Conservation (phyloP, 2,329 filamentous ascomycete genomes). For the Neospermospora avenae region DNA sequence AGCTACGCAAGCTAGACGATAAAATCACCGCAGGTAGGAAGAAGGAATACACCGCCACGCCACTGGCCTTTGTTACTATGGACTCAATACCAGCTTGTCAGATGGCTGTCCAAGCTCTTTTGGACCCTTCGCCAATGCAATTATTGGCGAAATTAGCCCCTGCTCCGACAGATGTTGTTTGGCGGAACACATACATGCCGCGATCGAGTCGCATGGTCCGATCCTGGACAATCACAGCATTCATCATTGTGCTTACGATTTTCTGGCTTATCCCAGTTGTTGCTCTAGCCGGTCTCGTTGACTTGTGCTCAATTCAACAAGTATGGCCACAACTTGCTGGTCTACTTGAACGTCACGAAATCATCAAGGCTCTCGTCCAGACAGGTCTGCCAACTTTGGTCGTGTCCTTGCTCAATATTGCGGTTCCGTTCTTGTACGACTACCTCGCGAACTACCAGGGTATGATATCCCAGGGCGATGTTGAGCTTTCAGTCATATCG, state of each 20-base stretch:
- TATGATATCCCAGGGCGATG: constrained; percentile 90
- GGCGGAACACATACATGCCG: constrained; percentile 86
- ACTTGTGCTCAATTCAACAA: constrained; percentile 73
- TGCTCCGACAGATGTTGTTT: constrained; percentile 88
- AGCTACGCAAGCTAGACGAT: constrained; percentile 74
- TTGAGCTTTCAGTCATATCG: constrained; percentile 90
- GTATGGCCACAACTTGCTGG: constrained; percentile 69
- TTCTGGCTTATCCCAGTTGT: constrained; percentile 85
- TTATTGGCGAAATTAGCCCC: constrained; percentile 84
- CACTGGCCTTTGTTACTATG: constrained; percentile 95
- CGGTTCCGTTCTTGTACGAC: constrained; percentile 92
- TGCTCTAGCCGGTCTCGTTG: constrained; percentile 73
- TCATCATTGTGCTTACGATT: constrained; percentile 79
- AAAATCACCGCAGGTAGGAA: constrained; percentile 67
- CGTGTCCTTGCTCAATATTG: constrained; percentile 81
- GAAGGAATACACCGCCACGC: constrained; percentile 72
- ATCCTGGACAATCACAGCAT: constrained; percentile 78
- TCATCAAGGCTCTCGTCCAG: constrained; percentile 74
- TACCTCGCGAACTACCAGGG: constrained; percentile 89
- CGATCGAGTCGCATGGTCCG: constrained; percentile 70
- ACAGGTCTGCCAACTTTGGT: constrained; percentile 84
- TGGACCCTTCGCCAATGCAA: constrained; percentile 84
- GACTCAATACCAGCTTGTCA: constrained; percentile 89
- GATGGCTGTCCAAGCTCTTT: constrained; percentile 92
- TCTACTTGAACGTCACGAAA: constrained; percentile 62